A percentile compares a stretch with the other conserved stretches of the same genome.
phyloP scores from a whole-genome alignment of 768 basidiomycete species.

The Cytidiella melzeri region DNA sequence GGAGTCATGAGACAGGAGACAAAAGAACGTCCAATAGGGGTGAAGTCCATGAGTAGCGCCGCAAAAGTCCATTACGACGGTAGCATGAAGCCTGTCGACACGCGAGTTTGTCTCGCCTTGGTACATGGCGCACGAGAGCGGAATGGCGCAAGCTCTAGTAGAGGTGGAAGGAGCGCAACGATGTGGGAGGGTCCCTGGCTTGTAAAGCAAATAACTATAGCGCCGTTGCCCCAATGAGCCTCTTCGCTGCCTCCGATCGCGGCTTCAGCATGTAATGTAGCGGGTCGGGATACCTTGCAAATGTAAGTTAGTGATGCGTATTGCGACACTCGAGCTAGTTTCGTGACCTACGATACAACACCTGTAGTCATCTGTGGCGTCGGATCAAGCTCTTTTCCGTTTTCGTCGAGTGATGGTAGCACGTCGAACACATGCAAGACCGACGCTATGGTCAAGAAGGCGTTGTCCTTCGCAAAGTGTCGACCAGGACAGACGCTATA shows the following conservation, averaged over 20 bases:
- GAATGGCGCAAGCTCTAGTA: constrained; percentile 4
- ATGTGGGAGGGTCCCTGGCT: constrained; percentile 86
- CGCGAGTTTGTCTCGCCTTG: constrained; percentile 84
- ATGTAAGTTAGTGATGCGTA: neutral
- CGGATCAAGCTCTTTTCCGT: neutral
- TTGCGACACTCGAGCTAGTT: no score
- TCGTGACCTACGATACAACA: no score
- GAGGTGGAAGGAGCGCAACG: constrained; percentile 23
- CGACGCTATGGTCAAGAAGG: constrained; percentile 11
- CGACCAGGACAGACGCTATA: constrained; percentile 13
- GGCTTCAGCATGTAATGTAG: neutral
- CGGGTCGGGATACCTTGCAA: neutral
- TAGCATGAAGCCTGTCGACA: constrained; percentile 84
- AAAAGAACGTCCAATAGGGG: no score
- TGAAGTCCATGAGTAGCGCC: no score
- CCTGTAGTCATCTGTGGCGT: neutral
- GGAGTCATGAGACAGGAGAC: no score
- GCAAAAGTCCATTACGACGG: no score
- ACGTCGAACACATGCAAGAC: constrained; percentile 10
- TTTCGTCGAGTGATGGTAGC: neutral
- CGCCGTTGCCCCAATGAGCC: neutral
- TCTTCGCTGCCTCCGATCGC: neutral
- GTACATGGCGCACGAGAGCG: constrained; percentile 59
- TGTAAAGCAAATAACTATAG: no score
- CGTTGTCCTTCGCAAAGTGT: neutral